Percentiles rank a stretch among this genome's conserved stretches.
phyloP scores from a whole-genome alignment of 2,329 filamentous ascomycete genomes.

The Gyromitra esculenta region DNA sequence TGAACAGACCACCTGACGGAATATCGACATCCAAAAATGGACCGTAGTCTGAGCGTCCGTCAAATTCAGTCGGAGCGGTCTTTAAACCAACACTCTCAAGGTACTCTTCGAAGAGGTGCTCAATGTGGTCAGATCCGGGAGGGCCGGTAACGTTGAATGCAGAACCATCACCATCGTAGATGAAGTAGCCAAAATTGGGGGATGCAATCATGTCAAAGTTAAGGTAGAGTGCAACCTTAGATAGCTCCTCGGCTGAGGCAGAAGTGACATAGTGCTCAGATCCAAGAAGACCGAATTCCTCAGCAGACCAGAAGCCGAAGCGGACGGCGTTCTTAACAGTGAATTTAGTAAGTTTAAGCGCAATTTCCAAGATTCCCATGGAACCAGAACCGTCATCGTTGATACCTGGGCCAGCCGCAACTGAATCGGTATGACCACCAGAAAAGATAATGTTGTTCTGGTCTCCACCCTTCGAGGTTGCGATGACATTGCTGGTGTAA shows the following conservation, averaged over 20 bases:
- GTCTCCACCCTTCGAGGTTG: slow-evolving; percentile 69
- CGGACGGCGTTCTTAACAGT: slow-evolving; percentile 70
- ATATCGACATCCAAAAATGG: slow-evolving; percentile 69
- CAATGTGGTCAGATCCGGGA: slow-evolving; percentile 67
- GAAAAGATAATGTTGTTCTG: slow-evolving; percentile 69
- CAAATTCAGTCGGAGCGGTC: slow-evolving; percentile 65
- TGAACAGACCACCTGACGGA: slow-evolving; percentile 69
- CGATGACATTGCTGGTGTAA: slow-evolving; percentile 69
- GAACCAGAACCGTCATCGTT: slow-evolving; percentile 73
- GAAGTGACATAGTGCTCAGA: slow-evolving; percentile 68
- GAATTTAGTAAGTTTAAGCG: slow-evolving; percentile 69
- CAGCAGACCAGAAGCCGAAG: slow-evolving; percentile 72
- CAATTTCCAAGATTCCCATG: slow-evolving; percentile 69
- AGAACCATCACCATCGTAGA: slow-evolving; percentile 67
- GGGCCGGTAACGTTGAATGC: slow-evolving; percentile 66
- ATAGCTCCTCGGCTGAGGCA: slow-evolving; percentile 64
- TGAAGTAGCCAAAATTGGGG: slow-evolving; percentile 66
- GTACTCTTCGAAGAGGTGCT: slow-evolving; percentile 66
- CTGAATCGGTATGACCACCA: slow-evolving; percentile 71
- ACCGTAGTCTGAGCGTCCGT: slow-evolving; percentile 70
- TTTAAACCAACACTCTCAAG: slow-evolving; percentile 62
- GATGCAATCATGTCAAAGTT: slow-evolving; percentile 78
- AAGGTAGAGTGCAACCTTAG: slow-evolving; percentile 73
- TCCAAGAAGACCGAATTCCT: slow-evolving; percentile 66
- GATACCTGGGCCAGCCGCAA: slow-evolving; percentile 71